A percentile compares a stretch with the other conserved stretches of the same genome.
These are phyloP conservation scores for Rhodotorula taiwanensis DNA, from an alignment of 768 basidiomycete species.

Conservation along the genomic window DNA sequence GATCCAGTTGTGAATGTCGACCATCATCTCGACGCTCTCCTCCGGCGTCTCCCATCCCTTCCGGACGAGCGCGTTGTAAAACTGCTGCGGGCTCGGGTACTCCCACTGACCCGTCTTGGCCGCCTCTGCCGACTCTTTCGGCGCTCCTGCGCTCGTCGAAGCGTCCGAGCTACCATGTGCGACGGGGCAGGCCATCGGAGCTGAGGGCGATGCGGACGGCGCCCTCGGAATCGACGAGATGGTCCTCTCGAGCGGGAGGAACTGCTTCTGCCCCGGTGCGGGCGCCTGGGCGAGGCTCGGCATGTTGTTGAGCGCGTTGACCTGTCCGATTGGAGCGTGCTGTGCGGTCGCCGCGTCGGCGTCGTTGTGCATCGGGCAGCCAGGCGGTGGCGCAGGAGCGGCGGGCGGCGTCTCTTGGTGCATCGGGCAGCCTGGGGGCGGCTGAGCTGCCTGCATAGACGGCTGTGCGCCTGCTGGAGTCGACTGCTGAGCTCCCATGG, in stretches of 20 bases:
- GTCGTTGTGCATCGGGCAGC: constrained; percentile 24
- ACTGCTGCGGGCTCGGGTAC: constrained; percentile 95
- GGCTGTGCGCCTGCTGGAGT: background rate
- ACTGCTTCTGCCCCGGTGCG: constrained; percentile 53
- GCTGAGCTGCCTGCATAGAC: constrained; percentile 1
- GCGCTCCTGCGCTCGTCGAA: constrained; percentile 18
- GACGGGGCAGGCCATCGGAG: constrained; percentile 27
- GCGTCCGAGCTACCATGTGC: constrained; percentile 2
- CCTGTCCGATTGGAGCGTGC: constrained; percentile 30
- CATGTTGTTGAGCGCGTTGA: constrained; percentile 80
- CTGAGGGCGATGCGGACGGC: constrained; percentile 2
- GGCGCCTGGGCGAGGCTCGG: constrained; percentile 69
- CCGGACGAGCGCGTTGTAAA: constrained; percentile 89
- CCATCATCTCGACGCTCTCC: constrained; percentile 93
- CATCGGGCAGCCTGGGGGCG: constrained; percentile 42
- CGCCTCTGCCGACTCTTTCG: constrained; percentile 42
- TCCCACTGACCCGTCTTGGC: constrained; percentile 57
- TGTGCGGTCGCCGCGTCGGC: background rate
- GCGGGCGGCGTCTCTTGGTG: constrained; percentile 17
- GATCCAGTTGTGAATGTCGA: constrained; percentile 94
- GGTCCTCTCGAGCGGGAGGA: constrained; percentile 66
- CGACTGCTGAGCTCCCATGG: constrained; percentile 26
- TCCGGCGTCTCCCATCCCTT: constrained; percentile 98
- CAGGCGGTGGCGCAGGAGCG: constrained; percentile 7
- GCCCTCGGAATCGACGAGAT: constrained; percentile 77